phyloP scores from a whole-genome alignment of 1,139 yeast species.

The Debaryomycetaceae sp. region DNA sequence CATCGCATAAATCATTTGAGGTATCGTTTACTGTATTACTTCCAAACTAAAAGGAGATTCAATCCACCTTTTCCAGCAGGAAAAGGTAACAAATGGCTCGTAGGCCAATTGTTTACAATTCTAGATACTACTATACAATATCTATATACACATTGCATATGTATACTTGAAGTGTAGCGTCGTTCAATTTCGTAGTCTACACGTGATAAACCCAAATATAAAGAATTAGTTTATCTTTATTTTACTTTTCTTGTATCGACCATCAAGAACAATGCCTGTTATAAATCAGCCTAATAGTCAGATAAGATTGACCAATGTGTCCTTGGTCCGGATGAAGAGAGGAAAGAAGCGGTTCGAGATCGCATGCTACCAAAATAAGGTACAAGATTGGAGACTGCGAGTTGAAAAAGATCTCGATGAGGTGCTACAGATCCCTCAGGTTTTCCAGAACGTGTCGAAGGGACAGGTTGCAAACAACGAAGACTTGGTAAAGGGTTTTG shows the following conservation, averaged over 20 bases:
- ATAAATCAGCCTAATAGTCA: conserved; percentile 86
- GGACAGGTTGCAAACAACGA: conserved; percentile 93
- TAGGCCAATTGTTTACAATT: background rate
- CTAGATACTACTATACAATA: background rate
- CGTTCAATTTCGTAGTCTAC: background rate
- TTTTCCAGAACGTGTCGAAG: conserved; percentile 87
- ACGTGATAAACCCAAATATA: background rate
- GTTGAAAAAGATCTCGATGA: conserved; percentile 93
- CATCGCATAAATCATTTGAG: background rate
- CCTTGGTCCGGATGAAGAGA: conserved; percentile 85
- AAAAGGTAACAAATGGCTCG: too few relatives aligned
- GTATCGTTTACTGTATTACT: background rate
- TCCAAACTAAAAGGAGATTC: too few relatives aligned
- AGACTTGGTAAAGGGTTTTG: conserved; percentile 72
- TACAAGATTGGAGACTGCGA: conserved; percentile 89
- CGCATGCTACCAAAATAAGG: conserved; percentile 96
- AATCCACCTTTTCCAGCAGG: too few relatives aligned
- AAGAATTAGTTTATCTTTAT: too few relatives aligned
- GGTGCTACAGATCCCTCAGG: conserved; percentile 93
- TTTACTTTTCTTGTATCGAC: too few relatives aligned
- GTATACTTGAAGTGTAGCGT: background rate
- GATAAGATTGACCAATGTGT: conserved; percentile 88
- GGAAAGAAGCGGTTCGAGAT: conserved; percentile 90
- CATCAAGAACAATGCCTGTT: conserved; percentile 41
- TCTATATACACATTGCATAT: background rate